Base-by-base conservation (phyloP, 164 flowering plant species). In the Nymphaea thermarum region DNA sequence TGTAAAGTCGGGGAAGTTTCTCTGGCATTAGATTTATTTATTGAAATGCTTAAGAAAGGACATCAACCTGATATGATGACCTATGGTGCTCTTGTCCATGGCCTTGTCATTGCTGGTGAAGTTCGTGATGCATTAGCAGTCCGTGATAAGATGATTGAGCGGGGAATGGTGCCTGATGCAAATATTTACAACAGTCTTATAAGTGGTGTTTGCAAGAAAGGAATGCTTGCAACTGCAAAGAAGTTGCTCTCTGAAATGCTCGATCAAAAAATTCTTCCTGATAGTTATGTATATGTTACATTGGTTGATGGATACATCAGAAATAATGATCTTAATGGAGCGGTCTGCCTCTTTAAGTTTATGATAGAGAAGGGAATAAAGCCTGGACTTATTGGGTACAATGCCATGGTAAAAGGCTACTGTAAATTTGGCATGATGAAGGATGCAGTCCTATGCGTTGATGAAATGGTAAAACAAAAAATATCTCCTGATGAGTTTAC, bases 371-470 rank as follows among this genome's bases (percentile, higher is more conserved):
- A 77, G 60, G 90, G 80, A 61, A 57, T 80, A 44, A 70, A 82
- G 65, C 87, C 80, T 67, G 91, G 77, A 65, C 68, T 80, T 67
- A 87, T 86, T 62, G 86, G 81, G 15, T 87, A 82, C 74, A 92
- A 90, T 74, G 80, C 86, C 67, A 82, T 92, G 88, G 83, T 92
- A 66, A 92, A 90, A 80, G 96, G 93, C 61, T 90, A 77, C 71
- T 85, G 96, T 74, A 88, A 79, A 76, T 78, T 75, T 77, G 93
- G 96, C 57, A 78, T 71, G 87, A 83, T 92, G 86, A 77, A 77
- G 10, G 82, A 87, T 68, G 91, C 98, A 53, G 42, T 85, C 3
- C 68, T 76, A 44, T 84, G 82, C 74, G 42, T 92, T 11, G 69
- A 71, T 67, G 78, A 65, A 69, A 87, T 90, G 94, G 68, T 62